A percentile compares a stretch with the other conserved stretches of the same genome.
Conservation (phyloP, 257 asterid species). For the Solanum gracilifrons region DNA sequence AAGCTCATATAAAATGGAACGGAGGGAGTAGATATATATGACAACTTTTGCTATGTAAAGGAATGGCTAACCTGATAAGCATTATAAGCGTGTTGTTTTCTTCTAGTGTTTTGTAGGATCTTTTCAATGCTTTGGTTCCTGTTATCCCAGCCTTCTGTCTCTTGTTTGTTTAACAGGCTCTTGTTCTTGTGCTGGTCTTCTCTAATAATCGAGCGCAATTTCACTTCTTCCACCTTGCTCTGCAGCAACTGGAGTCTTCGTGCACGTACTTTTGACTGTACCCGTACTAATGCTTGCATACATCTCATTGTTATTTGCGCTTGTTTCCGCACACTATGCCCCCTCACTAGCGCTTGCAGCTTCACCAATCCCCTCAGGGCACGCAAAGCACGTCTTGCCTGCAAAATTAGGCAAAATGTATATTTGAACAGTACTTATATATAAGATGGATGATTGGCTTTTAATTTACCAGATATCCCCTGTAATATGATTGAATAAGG, state of each 20-base stretch:
- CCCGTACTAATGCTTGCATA: constrained; percentile 88
- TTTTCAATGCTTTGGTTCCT: constrained; percentile 34
- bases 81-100: constrained; percentile 43
- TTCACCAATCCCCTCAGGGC: constrained; percentile 85
- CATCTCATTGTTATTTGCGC: constrained; percentile 94
- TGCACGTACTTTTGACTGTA: constrained; percentile 75
- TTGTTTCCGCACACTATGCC: constrained; percentile 85
- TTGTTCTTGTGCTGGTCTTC: constrained; percentile 18
- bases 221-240: constrained; percentile 17
- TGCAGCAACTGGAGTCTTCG: constrained; percentile 45
- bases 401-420: neutral
- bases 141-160: constrained; percentile 28
- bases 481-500: constrained; percentile 60
- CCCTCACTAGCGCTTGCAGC: constrained; percentile 90
- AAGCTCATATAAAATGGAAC: too few relatives aligned
- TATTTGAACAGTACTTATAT: neutral
- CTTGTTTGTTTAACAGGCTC: constrained; percentile 26
- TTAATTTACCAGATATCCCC: constrained; percentile 72
- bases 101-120: constrained; percentile 24
- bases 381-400: constrained; percentile 86
- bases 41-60: neutral
- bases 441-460: neutral
- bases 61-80: constrained; percentile 13
- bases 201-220: neutral
- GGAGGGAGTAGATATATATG: neutral